These are phyloP conservation scores for Colletotrichum godetiae DNA, from an alignment of 2,329 filamentous ascomycete genomes.

Conservation along the genomic window DNA sequence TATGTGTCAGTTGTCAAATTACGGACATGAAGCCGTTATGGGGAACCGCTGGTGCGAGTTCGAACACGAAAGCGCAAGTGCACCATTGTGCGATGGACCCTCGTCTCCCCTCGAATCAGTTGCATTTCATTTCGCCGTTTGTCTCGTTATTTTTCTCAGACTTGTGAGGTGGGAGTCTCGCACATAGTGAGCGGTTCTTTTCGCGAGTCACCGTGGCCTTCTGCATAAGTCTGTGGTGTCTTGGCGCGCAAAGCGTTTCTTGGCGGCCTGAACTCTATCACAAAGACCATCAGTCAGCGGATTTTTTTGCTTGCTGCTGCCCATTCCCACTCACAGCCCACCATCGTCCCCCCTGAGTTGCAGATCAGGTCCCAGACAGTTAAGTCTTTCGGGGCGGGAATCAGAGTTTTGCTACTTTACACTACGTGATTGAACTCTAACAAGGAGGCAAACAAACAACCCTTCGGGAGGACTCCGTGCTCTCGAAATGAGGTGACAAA, in stretches of 20 bases:
- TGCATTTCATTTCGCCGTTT: not conserved
- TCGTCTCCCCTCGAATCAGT: not conserved
- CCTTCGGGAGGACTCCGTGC: not conserved
- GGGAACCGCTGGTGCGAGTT: not conserved
- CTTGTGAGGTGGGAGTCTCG: not conserved
- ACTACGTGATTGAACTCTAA: conserved; percentile 10
- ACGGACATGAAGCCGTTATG: not conserved
- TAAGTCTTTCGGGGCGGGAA: not conserved
- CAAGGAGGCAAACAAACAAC: not conserved
- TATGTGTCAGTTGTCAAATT: not conserved
- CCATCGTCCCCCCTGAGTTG: conserved; percentile 1
- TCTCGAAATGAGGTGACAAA: no score
- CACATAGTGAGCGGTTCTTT: not conserved
- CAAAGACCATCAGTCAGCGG: conserved; percentile 11
- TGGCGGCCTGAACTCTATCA: conserved; percentile 21
- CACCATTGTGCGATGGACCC: not conserved
- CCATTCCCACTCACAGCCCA: no score
- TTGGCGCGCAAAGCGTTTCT: conserved; percentile 25
- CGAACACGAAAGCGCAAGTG: not conserved
- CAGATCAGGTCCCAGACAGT: not conserved
- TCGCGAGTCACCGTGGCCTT: conserved; percentile 18
- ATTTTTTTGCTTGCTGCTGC: no score
- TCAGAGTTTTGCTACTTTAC: conserved; percentile 2
- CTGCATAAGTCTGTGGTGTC: conserved; percentile 16
- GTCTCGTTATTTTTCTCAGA: not conserved